A percentile compares a stretch with the other conserved stretches of the same genome.
Evolutionary conservation across 805 yeast genomes (phyloP).

Genomic region (Candida easanensis): DNA sequence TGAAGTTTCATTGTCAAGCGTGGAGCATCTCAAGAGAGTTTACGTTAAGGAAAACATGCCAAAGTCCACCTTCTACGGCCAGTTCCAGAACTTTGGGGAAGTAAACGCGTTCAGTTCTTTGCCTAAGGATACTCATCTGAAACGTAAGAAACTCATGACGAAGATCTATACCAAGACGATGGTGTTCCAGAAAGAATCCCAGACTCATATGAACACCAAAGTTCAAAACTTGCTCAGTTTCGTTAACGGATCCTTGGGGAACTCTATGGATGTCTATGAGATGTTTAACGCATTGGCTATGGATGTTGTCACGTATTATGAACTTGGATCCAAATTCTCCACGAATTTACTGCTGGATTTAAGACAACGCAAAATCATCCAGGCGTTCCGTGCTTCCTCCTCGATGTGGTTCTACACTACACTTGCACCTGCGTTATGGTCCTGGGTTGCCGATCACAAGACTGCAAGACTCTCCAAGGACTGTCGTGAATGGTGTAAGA

Average conservation of each 20-base stretch:
- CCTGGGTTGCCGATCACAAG: constrained; percentile 41
- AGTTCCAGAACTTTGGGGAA: constrained; percentile 56
- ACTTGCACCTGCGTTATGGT: constrained; percentile 51
- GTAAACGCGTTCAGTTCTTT: constrained; percentile 58
- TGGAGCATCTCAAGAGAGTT: constrained; percentile 48
- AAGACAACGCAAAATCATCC: constrained; percentile 40
- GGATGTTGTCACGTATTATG: constrained; percentile 63
- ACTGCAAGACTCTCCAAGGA: constrained; percentile 36
- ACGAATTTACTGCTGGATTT: constrained; percentile 41
- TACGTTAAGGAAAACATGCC: constrained; percentile 55
- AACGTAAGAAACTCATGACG: constrained; percentile 38
- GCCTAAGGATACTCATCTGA: constrained; percentile 46
- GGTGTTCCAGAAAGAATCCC: constrained; percentile 33
- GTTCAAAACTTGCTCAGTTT: constrained; percentile 28
- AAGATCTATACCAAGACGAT: constrained; percentile 44
- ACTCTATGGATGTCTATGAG: constrained; percentile 51
- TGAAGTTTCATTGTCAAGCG: constrained; percentile 57
- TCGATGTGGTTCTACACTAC: constrained; percentile 69
- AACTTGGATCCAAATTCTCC: constrained; percentile 50
- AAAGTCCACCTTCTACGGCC: constrained; percentile 54
- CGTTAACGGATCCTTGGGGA: constrained; percentile 10
- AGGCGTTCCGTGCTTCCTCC: constrained; percentile 46
- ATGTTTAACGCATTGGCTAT: constrained; percentile 71
- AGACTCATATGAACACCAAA: constrained; percentile 32
- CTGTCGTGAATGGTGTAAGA: constrained; percentile 45